Conservation (phyloP, 805 yeast genomes). For the Ogataea sp. region DNA sequence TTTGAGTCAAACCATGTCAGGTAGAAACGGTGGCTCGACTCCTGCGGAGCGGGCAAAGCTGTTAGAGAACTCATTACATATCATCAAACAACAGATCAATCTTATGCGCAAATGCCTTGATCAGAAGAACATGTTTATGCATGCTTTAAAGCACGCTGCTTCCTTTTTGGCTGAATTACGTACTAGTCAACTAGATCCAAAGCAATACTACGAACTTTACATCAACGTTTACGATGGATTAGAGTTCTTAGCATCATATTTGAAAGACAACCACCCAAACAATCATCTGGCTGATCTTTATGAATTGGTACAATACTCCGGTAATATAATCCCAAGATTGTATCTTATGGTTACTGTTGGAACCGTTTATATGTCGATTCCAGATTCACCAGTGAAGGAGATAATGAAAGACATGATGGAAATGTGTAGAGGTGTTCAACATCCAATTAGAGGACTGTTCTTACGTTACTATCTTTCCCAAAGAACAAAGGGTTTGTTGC, state of each 20-base stretch:
- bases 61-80: conserved; percentile 36
- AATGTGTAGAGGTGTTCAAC: conserved; percentile 96
- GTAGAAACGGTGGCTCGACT: conserved; percentile 9
- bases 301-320: conserved; percentile 91
- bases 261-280: conserved; percentile 59
- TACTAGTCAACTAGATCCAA: conserved; percentile 69
- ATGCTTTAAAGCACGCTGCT: conserved; percentile 82
- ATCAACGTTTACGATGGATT: conserved; percentile 78
- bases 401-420: conserved; percentile 94
- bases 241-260: conserved; percentile 53
- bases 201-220: conserved; percentile 89
- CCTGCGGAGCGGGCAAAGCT: conserved; percentile 19
- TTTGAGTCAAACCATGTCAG: no score
- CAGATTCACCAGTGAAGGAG: conserved; percentile 75
- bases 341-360: conserved; percentile 96
- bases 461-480: conserved; percentile 84
- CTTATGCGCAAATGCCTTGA: conserved; percentile 74
- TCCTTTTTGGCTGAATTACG: conserved; percentile 75
- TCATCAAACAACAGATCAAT: conserved; percentile 61
- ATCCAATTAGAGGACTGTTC: conserved; percentile 88
- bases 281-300: conserved; percentile 82
- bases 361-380: conserved; percentile 70
- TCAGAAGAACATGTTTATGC: conserved; percentile 61
- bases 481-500: conserved; percentile 61
- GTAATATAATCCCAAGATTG: conserved; percentile 85